These are phyloP conservation scores for Pseudomassariella vexata DNA, from an alignment of 2,329 filamentous ascomycete genomes.

Conservation along the genomic window DNA sequence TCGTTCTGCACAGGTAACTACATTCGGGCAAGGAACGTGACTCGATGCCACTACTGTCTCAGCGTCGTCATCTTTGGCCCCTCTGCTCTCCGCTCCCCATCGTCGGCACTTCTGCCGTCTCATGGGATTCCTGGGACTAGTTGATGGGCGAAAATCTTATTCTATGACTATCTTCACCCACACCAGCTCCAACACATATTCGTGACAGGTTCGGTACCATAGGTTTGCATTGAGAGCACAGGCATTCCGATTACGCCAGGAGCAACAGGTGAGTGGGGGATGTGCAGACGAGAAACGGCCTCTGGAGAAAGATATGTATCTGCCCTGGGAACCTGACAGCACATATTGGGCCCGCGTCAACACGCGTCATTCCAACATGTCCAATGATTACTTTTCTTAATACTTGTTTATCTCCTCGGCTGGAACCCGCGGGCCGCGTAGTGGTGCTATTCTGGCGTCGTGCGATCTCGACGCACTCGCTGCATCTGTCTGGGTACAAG, in stretches of 20 bases:
- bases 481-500: slow-evolving; percentile 11
- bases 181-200: too few species aligned
- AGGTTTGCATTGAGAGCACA: slow-evolving; percentile 1
- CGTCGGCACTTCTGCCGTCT: too few species aligned
- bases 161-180: too few species aligned
- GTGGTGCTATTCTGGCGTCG: slow-evolving; percentile 8
- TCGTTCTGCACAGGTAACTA: too few species aligned
- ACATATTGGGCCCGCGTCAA: background rate
- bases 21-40: too few species aligned
- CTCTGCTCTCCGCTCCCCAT: too few species aligned
- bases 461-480: too few species aligned
- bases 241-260: background rate
- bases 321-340: background rate
- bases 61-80: too few species aligned
- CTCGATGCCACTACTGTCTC: too few species aligned
- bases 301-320: slow-evolving; percentile 1
- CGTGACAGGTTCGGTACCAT: too few species aligned
- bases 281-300: background rate
- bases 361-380: background rate
- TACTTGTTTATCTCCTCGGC: background rate
- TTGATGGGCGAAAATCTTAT: too few species aligned
- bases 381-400: background rate
- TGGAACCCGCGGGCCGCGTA: slow-evolving; percentile 2
- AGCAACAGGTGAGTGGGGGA: background rate
- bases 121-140: too few species aligned